Conservation (phyloP, 2,329 filamentous ascomycete species). For the Aspergillus fumigatus region DNA sequence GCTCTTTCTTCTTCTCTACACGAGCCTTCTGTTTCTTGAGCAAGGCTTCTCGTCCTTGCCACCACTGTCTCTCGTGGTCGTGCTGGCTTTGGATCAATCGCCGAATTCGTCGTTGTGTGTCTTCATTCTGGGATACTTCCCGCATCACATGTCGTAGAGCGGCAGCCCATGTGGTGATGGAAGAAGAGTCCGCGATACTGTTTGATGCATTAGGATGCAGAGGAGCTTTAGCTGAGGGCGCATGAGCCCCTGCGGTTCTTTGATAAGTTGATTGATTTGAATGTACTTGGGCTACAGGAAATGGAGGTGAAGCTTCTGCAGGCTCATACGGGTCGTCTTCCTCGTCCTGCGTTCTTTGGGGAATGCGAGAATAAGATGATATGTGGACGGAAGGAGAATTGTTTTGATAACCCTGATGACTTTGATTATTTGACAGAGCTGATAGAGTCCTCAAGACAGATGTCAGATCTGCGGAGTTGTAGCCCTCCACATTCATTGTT, state of each 20-base stretch:
- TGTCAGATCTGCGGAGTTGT: conserved; percentile 34
- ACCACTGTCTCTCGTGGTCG: conserved; percentile 60
- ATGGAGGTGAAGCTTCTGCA: conserved; percentile 9
- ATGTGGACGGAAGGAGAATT: not conserved
- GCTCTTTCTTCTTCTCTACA: conserved; percentile 49
- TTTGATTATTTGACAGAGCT: conserved; percentile 25
- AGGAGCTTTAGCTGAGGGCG: conserved; percentile 6
- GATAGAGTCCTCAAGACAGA: conserved; percentile 41
- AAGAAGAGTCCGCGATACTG: conserved; percentile 36
- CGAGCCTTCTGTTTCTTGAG: conserved; percentile 49
- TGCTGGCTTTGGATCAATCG: conserved; percentile 61
- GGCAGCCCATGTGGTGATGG: conserved; percentile 49
- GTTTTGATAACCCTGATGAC: conserved; percentile 1
- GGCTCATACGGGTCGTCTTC: conserved; percentile 17
- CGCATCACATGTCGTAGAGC: conserved; percentile 50
- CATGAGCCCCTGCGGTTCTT: not conserved
- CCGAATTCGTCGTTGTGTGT: conserved; percentile 42
- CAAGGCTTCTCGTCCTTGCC: conserved; percentile 48
- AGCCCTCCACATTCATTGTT: conserved; percentile 14
- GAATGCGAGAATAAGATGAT: not conserved
- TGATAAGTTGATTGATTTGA: not conserved
- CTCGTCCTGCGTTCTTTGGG: not conserved
- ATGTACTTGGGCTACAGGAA: not conserved
- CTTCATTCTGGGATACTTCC: conserved; percentile 43
- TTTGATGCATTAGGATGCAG: not conserved